Evolutionary conservation across 2,329 filamentous ascomycete genomes (phyloP), one percentile per base, ranked within the genome.

Genomic region (Ophiosphaerella korrae): DNA sequence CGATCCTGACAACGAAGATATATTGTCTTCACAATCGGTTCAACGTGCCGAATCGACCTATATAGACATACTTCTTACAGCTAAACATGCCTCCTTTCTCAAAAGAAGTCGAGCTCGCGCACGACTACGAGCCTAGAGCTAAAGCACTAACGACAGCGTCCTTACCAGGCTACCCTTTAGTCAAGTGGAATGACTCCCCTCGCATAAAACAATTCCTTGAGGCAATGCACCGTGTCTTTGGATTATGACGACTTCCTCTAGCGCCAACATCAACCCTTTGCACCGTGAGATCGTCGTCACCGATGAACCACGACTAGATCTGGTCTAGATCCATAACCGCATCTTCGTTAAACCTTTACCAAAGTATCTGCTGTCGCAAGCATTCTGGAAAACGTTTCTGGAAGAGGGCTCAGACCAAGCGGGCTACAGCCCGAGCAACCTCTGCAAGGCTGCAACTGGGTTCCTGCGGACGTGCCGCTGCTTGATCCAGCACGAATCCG

Each of bases 391-490:
- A n/a, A n/a, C n/a, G n/a, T n/a, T n/a, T n/a, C n/a, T n/a, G n/a
- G n/a, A n/a, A 65, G 63, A 37, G 42, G 45, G 9, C 42, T 60
- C 9, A 39, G 53, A 67, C 31, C 55, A 12, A 35, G 33, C 33
- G 33, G 33, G 33, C 24, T 26, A 50, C 26, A 33, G 34, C 31
- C 45, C 33, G 14, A 45, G 33, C 37, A 41, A 50, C 11, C 50
- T 61, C 37, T 42, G 48, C 44, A 58, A 53, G 44, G 56, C 58
- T 46, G 58, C 60, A 14, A 38, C 39, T 21, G 77, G 77, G 2
- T 72, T 78, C 45, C 54, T 80, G 0, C 64, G 73, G 2, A 75
- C 75, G 2, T 80, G 79, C 52, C 54, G 62, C 11, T 75, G 73
- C 64, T 65, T 80, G 6, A 68, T 80, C 37, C 45, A 58, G 26